Conservation (phyloP, 2,329 filamentous ascomycete species). For the Epichloe gansuensis region DNA sequence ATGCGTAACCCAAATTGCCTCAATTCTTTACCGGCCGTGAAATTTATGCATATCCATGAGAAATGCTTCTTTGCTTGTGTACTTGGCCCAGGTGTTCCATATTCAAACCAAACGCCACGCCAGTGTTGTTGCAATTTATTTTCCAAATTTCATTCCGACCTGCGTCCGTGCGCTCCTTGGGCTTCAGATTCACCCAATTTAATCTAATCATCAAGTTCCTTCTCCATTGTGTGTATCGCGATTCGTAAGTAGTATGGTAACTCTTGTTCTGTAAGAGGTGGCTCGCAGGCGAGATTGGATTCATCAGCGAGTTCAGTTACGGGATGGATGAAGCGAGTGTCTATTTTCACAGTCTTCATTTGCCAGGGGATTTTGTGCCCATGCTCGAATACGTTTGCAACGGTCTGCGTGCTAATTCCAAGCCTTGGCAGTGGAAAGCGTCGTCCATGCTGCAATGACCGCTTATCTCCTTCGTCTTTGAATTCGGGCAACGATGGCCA, state of each 20-base stretch:
- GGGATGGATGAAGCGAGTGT: constrained; percentile 9
- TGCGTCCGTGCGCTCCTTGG: not conserved
- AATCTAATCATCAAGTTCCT: constrained; percentile 6
- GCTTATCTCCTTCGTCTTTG: constrained; percentile 22
- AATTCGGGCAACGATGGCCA: constrained; percentile 25
- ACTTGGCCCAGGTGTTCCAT: not conserved
- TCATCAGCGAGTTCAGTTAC: not conserved
- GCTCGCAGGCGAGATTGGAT: not conserved
- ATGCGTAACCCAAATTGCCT: not conserved
- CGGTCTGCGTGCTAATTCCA: constrained; percentile 8
- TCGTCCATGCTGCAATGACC: constrained; percentile 13
- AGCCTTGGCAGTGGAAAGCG: constrained; percentile 21
- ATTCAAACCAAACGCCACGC: not conserved
- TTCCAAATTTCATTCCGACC: not conserved
- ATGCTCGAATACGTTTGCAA: constrained; percentile 6
- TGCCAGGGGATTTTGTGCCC: constrained; percentile 16
- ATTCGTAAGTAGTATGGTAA: constrained; percentile 5
- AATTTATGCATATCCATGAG: not conserved
- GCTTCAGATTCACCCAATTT: not conserved
- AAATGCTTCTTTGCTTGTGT: not conserved
- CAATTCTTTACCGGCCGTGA: not conserved
- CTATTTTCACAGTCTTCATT: constrained; percentile 14
- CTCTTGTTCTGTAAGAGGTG: constrained; percentile 4
- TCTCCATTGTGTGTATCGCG: constrained; percentile 3
- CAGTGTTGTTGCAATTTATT: not conserved